These are phyloP conservation scores for Arthrinium phaeospermum DNA, from an alignment of 2,329 filamentous ascomycete species.

Conservation along the genomic window DNA sequence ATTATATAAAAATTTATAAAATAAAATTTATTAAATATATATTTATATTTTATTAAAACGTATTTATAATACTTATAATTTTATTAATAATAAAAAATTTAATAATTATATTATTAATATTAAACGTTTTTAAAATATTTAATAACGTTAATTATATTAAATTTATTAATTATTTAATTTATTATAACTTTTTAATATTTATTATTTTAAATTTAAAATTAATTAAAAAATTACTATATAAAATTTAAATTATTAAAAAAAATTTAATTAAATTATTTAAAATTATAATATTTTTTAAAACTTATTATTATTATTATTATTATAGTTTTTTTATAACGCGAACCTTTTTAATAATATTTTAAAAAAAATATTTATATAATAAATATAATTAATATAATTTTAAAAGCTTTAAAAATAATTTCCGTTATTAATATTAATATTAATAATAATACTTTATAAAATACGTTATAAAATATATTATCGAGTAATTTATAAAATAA, in stretches of 20 bases:
- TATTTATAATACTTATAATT: background rate
- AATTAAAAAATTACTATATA: background rate
- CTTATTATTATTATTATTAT: background rate
- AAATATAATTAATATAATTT: too few species aligned
- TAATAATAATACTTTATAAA: background rate
- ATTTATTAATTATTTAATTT: too few species aligned
- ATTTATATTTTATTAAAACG: background rate
- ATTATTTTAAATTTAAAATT: background rate
- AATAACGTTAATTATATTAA: too few species aligned
- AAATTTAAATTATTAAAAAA: background rate
- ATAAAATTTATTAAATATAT: background rate
- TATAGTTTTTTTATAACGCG: too few species aligned
- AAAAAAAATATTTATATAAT: too few species aligned
- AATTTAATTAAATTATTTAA: background rate
- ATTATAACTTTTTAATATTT: too few species aligned
- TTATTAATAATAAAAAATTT: background rate
- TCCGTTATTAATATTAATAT: too few species aligned
- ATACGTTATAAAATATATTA: background rate
- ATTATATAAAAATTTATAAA: slow-evolving; percentile 17
- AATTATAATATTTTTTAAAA: background rate
- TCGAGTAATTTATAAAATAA: background rate
- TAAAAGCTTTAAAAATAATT: too few species aligned
- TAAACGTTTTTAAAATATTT: background rate
- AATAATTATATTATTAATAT: slow-evolving; percentile 9
- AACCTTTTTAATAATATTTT: too few species aligned